These are phyloP conservation scores for Chaetomiaceae sp. DNA, from an alignment of 2,329 filamentous ascomycete genomes.

Conservation along the genomic window DNA sequence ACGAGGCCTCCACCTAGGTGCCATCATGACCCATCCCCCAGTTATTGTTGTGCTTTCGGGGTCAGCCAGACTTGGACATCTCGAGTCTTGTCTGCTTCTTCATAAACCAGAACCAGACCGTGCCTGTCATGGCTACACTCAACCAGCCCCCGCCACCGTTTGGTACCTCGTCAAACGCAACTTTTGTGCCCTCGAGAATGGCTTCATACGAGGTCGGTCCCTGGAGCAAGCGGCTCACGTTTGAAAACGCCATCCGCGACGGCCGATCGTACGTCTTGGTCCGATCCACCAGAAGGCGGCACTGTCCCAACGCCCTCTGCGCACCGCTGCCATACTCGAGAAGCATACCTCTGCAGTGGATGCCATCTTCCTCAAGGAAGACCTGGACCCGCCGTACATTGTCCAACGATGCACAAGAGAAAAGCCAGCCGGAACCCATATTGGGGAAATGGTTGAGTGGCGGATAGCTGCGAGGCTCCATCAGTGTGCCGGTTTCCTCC, in stretches of 20 bases:
- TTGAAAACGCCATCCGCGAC: neutral
- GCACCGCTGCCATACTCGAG: neutral
- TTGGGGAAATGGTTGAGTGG: neutral
- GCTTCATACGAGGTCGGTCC: no score
- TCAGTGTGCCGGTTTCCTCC: neutral
- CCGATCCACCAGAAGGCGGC: neutral
- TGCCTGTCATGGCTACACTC: neutral
- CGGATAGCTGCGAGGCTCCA: neutral
- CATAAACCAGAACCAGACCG: neutral
- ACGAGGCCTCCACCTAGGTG: no score
- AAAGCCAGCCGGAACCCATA: neutral
- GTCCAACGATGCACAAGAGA: neutral
- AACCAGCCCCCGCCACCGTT: neutral
- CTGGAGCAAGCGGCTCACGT: no score
- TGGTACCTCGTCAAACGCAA: no score
- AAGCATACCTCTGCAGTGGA: slow-evolving; percentile 1
- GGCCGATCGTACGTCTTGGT: neutral
- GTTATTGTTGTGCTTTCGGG: neutral
- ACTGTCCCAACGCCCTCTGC: neutral
- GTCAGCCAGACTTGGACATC: neutral
- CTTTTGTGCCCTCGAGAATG: no score
- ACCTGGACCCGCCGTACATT: neutral
- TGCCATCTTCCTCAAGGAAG: neutral
- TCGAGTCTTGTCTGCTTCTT: neutral
- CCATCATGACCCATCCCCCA: neutral